These are phyloP conservation scores for Beauveria sp. DNA, from an alignment of 2,329 filamentous ascomycete species.

Conservation along the genomic window DNA sequence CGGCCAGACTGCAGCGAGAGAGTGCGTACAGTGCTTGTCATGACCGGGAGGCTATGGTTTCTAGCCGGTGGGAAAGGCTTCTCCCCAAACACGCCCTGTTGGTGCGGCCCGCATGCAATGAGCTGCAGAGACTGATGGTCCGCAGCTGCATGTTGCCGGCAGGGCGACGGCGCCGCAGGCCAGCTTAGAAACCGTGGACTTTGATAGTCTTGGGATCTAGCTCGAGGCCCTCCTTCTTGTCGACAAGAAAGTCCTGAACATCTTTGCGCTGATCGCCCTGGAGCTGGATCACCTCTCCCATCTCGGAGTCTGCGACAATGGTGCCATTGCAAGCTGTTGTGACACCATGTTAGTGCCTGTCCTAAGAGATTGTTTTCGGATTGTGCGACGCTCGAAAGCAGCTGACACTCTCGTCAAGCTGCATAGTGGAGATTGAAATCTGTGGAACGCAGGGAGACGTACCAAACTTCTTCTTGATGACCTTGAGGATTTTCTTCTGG, in stretches of 20 bases:
- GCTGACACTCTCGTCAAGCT: background rate
- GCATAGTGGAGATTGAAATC: background rate
- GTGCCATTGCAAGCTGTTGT: constrained; percentile 94
- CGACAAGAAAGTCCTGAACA: constrained; percentile 93
- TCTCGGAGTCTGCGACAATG: constrained; percentile 90
- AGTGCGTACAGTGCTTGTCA: background rate
- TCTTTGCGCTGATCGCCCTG: constrained; percentile 99
- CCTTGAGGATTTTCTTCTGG: constrained; percentile 99
- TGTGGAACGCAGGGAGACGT: constrained; percentile 26
- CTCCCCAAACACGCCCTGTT: constrained; percentile 13
- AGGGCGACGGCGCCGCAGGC: constrained; percentile 30
- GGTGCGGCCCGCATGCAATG: constrained; percentile 8
- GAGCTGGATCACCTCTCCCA: constrained; percentile 99
- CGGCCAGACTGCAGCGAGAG: constrained; percentile 13
- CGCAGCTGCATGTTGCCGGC: constrained; percentile 16
- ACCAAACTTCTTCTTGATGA: constrained; percentile 99
- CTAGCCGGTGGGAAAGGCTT: constrained; percentile 5
- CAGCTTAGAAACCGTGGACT: constrained; percentile 52
- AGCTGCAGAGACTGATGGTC: background rate
- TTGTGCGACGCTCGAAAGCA: background rate
- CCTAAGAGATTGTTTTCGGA: background rate
- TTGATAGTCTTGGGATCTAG: constrained; percentile 97
- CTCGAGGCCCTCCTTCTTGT: constrained; percentile 91
- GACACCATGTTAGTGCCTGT: background rate
- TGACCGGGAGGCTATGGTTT: constrained; percentile 13